Conservation (phyloP, 2,329 filamentous ascomycete genomes). For the Arthrinium phaeospermum region DNA sequence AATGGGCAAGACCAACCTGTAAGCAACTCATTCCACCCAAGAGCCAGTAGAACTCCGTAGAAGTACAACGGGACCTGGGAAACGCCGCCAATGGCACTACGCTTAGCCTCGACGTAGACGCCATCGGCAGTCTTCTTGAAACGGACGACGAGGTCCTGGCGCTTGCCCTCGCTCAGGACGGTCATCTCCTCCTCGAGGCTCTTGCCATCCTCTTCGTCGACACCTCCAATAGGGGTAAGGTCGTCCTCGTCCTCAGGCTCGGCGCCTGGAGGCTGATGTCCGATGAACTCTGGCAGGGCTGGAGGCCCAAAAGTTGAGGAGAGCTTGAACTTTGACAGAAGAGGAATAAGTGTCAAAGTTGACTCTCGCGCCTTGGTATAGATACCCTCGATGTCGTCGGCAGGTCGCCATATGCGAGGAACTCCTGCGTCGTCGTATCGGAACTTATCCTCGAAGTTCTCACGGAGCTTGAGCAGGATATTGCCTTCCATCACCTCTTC, state of each 20-base stretch:
- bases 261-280: conserved; percentile 74
- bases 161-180: conserved; percentile 86
- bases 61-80: conserved; percentile 95
- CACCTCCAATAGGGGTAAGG: conserved; percentile 83
- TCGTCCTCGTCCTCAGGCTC: conserved; percentile 90
- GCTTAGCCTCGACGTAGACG: conserved; percentile 97
- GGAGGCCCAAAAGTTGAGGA: conserved; percentile 76
- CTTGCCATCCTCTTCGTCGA: conserved; percentile 94
- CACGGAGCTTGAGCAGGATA: conserved; percentile 89
- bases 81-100: conserved; percentile 93
- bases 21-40: conserved; percentile 99
- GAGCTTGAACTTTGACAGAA: conserved; percentile 84
- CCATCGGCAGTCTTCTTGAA: conserved; percentile 99
- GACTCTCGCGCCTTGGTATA: conserved; percentile 94
- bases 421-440: conserved; percentile 95
- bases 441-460: conserved; percentile 99
- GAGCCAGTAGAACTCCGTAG: conserved; percentile 83
- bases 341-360: conserved; percentile 86
- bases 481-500: conserved; percentile 99
- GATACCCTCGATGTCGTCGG: conserved; percentile 94
- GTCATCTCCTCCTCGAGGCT: conserved; percentile 96
- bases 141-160: conserved; percentile 87
- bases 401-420: conserved; percentile 94
- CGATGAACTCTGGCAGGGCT: conserved; percentile 84
- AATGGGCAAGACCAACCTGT: conserved; percentile 69